Evolutionary conservation across 1,139 yeast species (phyloP).

Genomic region (Geotrichum aggregatum): DNA sequence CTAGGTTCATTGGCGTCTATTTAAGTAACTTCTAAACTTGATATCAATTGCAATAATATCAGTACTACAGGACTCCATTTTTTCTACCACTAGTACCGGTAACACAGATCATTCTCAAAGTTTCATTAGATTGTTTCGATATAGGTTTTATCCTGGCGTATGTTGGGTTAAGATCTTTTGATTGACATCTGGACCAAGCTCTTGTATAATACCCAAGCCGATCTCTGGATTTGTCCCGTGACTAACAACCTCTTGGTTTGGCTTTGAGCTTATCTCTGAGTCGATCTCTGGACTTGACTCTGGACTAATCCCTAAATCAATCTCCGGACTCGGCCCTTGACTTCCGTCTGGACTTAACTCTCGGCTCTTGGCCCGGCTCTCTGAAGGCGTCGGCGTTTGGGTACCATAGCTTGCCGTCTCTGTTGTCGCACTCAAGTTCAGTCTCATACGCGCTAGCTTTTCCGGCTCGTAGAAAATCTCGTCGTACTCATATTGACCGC

Average conservation of each 20-base stretch:
- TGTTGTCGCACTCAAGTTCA: neutral
- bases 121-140: neutral
- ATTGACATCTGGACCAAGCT: neutral
- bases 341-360: too few relatives aligned
- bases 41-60: too few relatives aligned
- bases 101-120: too few relatives aligned
- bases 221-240: too few relatives aligned
- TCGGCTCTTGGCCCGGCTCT: too few relatives aligned
- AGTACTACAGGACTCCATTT: too few relatives aligned
- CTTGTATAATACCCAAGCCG: neutral
- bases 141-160: neutral
- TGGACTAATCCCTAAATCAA: too few relatives aligned
- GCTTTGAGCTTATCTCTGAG: neutral
- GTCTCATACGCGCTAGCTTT: neutral
- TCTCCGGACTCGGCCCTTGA: too few relatives aligned
- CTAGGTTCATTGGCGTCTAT: too few relatives aligned
- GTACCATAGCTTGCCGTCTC: neutral
- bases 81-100: too few relatives aligned
- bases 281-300: too few relatives aligned
- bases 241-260: neutral
- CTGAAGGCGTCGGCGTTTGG: neutral
- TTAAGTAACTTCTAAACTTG: too few relatives aligned
- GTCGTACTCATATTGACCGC: constrained; percentile 9
- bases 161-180: constrained; percentile 1
- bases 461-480: constrained; percentile 8